A percentile compares a stretch with the other conserved stretches of the same genome.
Conservation (phyloP, 345 rosid genomes). For the Durio zibethinus region DNA sequence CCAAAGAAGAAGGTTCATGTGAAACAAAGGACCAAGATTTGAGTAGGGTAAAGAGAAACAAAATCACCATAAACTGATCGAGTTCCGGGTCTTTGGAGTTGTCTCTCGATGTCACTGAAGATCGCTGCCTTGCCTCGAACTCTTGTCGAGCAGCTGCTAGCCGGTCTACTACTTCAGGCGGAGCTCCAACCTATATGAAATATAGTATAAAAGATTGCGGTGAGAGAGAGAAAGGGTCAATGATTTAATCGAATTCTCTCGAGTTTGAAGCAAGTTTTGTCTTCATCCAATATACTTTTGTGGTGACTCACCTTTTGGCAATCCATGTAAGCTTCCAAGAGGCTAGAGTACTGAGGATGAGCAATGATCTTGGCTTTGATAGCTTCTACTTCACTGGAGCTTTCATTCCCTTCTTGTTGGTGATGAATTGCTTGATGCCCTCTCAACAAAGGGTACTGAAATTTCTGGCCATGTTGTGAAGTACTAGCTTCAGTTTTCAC, state of each 20-base stretch:
- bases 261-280: not conserved
- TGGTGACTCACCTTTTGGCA: constrained; percentile 72
- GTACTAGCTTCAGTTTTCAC: constrained; percentile 78
- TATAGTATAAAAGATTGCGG: not conserved
- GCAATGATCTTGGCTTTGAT: constrained; percentile 92
- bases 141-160: constrained; percentile 70
- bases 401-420: constrained; percentile 45
- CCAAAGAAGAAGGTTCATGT: not conserved
- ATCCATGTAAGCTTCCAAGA: constrained; percentile 88
- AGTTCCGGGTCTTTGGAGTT: constrained; percentile 82
- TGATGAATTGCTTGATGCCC: constrained; percentile 40
- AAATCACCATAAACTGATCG: constrained; percentile 95
- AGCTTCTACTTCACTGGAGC: constrained; percentile 56
- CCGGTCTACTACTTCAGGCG: constrained; percentile 76
- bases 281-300: not conserved
- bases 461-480: constrained; percentile 44
- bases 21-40: not conserved
- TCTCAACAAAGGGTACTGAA: constrained; percentile 61
- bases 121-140: constrained; percentile 67
- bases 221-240: not conserved
- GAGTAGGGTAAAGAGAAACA: not conserved
- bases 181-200: constrained; percentile 75
- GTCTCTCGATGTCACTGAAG: constrained; percentile 36
- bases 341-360: constrained; percentile 88
- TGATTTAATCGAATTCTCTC: not conserved